These are phyloP conservation scores for Cantharellus anzutake DNA, from an alignment of 768 basidiomycete genomes.

Conservation along the genomic window DNA sequence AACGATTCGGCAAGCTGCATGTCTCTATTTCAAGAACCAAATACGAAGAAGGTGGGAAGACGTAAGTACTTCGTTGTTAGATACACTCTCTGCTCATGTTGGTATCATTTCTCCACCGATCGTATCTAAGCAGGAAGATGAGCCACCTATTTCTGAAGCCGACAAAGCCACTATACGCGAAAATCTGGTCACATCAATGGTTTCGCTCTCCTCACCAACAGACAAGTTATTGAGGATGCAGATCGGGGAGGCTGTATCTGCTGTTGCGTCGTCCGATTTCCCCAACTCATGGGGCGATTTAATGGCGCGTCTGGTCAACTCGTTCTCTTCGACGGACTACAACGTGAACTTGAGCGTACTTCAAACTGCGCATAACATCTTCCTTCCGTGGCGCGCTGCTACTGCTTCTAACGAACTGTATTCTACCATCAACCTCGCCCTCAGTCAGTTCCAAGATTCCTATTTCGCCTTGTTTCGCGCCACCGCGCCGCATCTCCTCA, in stretches of 20 bases:
- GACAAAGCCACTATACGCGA: conserved; percentile 59
- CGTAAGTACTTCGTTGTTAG: not conserved
- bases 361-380: conserved; percentile 91
- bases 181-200: conserved; percentile 82
- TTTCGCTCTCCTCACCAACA: conserved; percentile 50
- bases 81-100: not conserved
- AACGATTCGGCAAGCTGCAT: conserved; percentile 61
- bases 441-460: conserved; percentile 61
- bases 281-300: conserved; percentile 75
- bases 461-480: conserved; percentile 71
- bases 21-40: conserved; percentile 84
- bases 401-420: conserved; percentile 77
- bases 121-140: conserved; percentile 32
- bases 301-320: conserved; percentile 79
- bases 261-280: conserved; percentile 86
- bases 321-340: conserved; percentile 65
- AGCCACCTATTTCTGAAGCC: conserved; percentile 41
- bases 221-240: conserved; percentile 65
- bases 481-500: conserved; percentile 10
- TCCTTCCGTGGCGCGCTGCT: conserved; percentile 79
- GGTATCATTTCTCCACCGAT: not conserved
- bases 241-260: conserved; percentile 80
- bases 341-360: conserved; percentile 77
- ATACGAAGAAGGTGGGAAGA: conserved; percentile 61
- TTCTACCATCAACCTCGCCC: conserved; percentile 79